phyloP scores from a whole-genome alignment of 2,329 filamentous ascomycete species.

The Penicillium fuscoglaucum region DNA sequence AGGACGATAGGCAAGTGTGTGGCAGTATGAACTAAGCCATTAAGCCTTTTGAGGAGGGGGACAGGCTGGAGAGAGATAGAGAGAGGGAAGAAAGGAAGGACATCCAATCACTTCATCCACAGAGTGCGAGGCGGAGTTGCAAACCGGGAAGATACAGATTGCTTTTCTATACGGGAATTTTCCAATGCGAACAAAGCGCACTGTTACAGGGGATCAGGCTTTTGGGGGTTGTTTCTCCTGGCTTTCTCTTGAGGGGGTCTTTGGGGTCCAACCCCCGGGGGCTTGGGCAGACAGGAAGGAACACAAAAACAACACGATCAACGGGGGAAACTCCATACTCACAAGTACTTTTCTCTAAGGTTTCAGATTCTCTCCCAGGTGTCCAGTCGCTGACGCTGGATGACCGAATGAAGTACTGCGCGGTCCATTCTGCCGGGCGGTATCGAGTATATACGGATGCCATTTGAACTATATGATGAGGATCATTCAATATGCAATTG shows the following conservation, averaged over 20 bases:
- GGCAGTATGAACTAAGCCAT: slow-evolving; percentile 18
- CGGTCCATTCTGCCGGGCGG: slow-evolving; percentile 28
- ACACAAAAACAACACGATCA: slow-evolving; percentile 2
- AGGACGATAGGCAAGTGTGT: slow-evolving; percentile 13
- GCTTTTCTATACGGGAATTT: slow-evolving; percentile 23
- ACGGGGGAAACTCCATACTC: slow-evolving; percentile 14
- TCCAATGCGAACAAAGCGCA: slow-evolving; percentile 30
- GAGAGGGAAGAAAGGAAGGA: slow-evolving; percentile 6
- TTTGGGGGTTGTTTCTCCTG: slow-evolving; percentile 14
- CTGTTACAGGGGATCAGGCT: slow-evolving; percentile 21
- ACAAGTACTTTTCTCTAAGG: slow-evolving; percentile 21
- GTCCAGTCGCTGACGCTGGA: slow-evolving; percentile 20
- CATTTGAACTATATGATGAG: neutral
- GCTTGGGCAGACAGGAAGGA: neutral
- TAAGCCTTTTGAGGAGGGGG: neutral
- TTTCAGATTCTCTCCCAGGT: slow-evolving; percentile 14
- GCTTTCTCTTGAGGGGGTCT: slow-evolving; percentile 5
- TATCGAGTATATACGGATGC: slow-evolving; percentile 2
- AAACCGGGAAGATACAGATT: slow-evolving; percentile 35
- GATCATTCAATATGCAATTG: neutral
- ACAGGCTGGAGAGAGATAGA: slow-evolving; percentile 3
- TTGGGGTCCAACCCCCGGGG: neutral
- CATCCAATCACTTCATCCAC: slow-evolving; percentile 15
- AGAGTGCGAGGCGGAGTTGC: slow-evolving; percentile 20
- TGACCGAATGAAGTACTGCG: slow-evolving; percentile 26